Conservation (phyloP, 169 alveolate species). For the Sarcocystis neurona region DNA sequence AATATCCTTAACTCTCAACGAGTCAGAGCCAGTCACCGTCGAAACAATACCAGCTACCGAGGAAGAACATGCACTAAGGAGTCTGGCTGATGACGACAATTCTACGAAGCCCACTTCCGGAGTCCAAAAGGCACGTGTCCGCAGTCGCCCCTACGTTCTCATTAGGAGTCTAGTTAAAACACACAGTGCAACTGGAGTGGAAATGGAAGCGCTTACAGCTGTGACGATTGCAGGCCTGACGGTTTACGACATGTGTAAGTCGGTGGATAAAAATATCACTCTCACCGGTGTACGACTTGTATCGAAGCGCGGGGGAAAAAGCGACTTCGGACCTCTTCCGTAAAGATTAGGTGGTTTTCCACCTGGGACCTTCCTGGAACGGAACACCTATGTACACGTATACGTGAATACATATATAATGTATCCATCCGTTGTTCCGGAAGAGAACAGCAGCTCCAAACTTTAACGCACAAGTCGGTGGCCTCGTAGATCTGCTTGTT, state of each 20-base stretch:
- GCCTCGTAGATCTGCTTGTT: too few relatives aligned
- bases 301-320: conserved; percentile 40
- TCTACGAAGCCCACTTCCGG: neutral
- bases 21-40: neutral
- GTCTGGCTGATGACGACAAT: neutral
- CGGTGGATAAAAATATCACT: conserved; percentile 4
- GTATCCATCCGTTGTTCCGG: too few relatives aligned
- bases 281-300: conserved; percentile 31
- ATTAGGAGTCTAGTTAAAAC: conserved; percentile 31
- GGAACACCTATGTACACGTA: too few relatives aligned
- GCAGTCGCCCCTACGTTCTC: neutral
- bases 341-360: too few relatives aligned
- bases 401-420: too few relatives aligned
- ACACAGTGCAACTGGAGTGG: conserved; percentile 71
- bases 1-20: conserved; percentile 9
- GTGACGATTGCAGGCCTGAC: conserved; percentile 72
- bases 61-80: neutral
- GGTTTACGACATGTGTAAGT: conserved; percentile 77
- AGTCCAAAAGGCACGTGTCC: conserved; percentile 41
- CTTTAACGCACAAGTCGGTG: too few relatives aligned
- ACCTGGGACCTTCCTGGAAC: too few relatives aligned
- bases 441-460: too few relatives aligned
- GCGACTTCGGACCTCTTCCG: too few relatives aligned
- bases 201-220: conserved; percentile 76
- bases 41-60: neutral